Evolutionary conservation across 2,329 filamentous ascomycete genomes (phyloP).

Genomic region (Penicillium expansum): DNA sequence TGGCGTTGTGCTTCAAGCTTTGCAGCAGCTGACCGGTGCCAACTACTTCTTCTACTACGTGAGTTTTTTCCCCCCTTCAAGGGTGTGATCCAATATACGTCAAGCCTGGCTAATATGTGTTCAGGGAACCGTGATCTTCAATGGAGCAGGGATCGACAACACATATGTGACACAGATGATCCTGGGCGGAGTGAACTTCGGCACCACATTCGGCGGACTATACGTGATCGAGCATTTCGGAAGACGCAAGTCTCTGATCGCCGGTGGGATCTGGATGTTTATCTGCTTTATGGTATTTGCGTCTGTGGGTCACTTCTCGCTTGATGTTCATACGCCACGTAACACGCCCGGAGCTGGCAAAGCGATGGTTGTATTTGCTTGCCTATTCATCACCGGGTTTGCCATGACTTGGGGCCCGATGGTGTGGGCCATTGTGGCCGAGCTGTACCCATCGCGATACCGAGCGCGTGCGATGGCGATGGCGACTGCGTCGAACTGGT

Average conservation of each 20-base stretch:
- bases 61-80: neutral
- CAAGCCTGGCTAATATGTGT: slow-evolving; percentile 47
- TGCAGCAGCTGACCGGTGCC: slow-evolving; percentile 48
- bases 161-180: slow-evolving; percentile 65
- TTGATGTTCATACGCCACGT: slow-evolving; percentile 39
- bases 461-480: slow-evolving; percentile 74
- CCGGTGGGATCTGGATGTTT: slow-evolving; percentile 66
- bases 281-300: slow-evolving; percentile 65
- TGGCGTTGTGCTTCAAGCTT: slow-evolving; percentile 42
- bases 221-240: slow-evolving; percentile 68
- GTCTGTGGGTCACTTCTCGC: slow-evolving; percentile 50
- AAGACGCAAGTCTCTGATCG: slow-evolving; percentile 64
- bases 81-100: too few relatives aligned
- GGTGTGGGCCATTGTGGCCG: slow-evolving; percentile 48
- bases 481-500: slow-evolving; percentile 73
- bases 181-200: slow-evolving; percentile 66
- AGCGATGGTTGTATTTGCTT: slow-evolving; percentile 68
- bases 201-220: slow-evolving; percentile 63
- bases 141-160: slow-evolving; percentile 63
- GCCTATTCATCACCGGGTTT: slow-evolving; percentile 69
- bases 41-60: slow-evolving; percentile 57
- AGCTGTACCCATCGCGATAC: slow-evolving; percentile 43
- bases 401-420: slow-evolving; percentile 67
- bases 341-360: slow-evolving; percentile 54
- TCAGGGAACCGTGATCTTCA: slow-evolving; percentile 51